Conservation (phyloP, 2,329 filamentous ascomycete genomes). For the Pyrenophora teres region DNA sequence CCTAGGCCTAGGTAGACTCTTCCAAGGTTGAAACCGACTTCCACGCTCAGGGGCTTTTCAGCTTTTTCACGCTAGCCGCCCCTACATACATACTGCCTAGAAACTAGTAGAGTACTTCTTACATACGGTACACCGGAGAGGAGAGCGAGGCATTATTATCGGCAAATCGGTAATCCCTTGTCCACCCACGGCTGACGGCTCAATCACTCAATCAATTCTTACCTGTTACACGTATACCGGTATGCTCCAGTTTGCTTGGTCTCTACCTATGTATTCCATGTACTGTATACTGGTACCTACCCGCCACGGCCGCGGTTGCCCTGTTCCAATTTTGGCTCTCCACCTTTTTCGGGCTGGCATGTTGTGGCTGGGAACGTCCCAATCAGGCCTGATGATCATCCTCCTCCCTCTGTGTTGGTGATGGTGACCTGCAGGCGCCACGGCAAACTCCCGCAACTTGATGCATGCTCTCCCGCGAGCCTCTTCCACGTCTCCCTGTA, state of each 20-base stretch:
- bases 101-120: too few relatives aligned
- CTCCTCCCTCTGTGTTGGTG: slow-evolving; percentile 3
- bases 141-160: slow-evolving; percentile 7
- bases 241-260: too few relatives aligned
- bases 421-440: slow-evolving; percentile 4
- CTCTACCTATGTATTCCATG: too few relatives aligned
- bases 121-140: too few relatives aligned
- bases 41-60: not conserved
- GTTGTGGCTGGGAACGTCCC: not conserved
- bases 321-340: not conserved
- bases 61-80: not conserved
- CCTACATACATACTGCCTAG: not conserved
- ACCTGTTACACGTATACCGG: too few relatives aligned
- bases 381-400: slow-evolving; percentile 8
- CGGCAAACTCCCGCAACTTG: slow-evolving; percentile 14
- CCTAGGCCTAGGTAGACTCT: too few relatives aligned
- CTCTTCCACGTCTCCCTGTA: slow-evolving; percentile 7
- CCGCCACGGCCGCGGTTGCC: not conserved
- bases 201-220: too few relatives aligned
- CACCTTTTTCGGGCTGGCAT: not conserved
- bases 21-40: too few relatives aligned
- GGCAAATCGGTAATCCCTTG: not conserved
- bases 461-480: slow-evolving; percentile 12
- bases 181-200: too few relatives aligned
- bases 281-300: too few relatives aligned